phyloP scores from a whole-genome alignment of 208 protist genomes.

The Spongospora subterranea region DNA sequence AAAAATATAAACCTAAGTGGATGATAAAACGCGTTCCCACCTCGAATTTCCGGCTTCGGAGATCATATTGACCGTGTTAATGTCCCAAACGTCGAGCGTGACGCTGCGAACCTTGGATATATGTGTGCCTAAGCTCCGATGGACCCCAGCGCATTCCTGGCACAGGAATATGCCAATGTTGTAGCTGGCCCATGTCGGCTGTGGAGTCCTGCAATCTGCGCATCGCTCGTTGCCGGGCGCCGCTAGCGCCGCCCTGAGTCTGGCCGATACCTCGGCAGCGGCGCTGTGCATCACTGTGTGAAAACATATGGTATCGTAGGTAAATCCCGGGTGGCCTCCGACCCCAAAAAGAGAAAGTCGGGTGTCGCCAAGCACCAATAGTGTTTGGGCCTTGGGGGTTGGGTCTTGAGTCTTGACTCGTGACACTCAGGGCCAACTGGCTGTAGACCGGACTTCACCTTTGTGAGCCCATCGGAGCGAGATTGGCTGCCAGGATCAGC shows the following conservation, averaged over 20 bases:
- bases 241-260: slow-evolving; percentile 7
- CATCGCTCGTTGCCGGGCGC: slow-evolving; percentile 62
- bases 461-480: no score
- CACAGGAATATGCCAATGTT: slow-evolving; percentile 78
- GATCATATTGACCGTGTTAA: slow-evolving; percentile 59
- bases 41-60: slow-evolving; percentile 50
- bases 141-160: slow-evolving; percentile 74
- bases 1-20: not conserved
- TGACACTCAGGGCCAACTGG: no score
- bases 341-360: no score
- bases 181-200: slow-evolving; percentile 67
- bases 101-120: slow-evolving; percentile 71
- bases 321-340: no score
- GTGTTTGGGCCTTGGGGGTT: no score
- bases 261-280: not conserved
- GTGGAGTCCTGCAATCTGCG: slow-evolving; percentile 61
- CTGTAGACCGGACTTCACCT: no score
- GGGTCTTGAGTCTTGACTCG: no score
- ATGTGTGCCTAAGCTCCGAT: slow-evolving; percentile 74
- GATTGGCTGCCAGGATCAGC: no score
- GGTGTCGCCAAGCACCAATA: no score
- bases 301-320: no score
- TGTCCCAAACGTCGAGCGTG: slow-evolving; percentile 72
- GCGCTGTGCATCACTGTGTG: no score
- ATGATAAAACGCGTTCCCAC: slow-evolving; percentile 26